phyloP scores from a whole-genome alignment of 495 filamentous ascomycete species.

The Talaromyces thailandensis region DNA sequence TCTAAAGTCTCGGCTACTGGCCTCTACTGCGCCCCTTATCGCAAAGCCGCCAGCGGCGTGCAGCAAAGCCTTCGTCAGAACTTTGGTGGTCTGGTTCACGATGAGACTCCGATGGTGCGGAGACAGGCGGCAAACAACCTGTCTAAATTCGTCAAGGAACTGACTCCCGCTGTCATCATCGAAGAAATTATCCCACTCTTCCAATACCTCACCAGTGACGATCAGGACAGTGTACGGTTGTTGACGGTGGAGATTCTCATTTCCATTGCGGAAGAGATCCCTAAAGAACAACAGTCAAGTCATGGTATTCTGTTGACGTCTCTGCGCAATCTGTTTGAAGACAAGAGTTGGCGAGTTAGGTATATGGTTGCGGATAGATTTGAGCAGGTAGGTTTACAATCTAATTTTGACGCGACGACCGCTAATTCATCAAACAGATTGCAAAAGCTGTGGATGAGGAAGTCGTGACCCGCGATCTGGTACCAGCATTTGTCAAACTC shows the following conservation, averaged over 20 bases:
- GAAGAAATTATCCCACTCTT: constrained; percentile 99
- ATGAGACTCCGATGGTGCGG: constrained; percentile 98
- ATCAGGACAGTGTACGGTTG: constrained; percentile 94
- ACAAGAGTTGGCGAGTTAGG: constrained; percentile 97
- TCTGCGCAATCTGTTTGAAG: constrained; percentile 85
- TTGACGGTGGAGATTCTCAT: constrained; percentile 96
- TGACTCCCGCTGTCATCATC: constrained; percentile 82
- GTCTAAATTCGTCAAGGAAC: constrained; percentile 94
- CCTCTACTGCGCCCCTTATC: constrained; percentile 87
- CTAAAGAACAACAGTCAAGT: constrained; percentile 94
- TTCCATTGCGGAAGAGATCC: constrained; percentile 91
- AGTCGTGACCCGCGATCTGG: constrained; percentile 85
- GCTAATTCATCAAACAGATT: constrained; percentile 48
- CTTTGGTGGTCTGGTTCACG: constrained; percentile 86
- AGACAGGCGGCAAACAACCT: constrained; percentile 93
- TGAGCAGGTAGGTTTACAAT: constrained; percentile 65
- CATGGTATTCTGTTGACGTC: constrained; percentile 88
- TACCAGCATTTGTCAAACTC: constrained; percentile 94
- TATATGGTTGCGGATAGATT: constrained; percentile 99
- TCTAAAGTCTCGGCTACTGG: constrained; percentile 97
- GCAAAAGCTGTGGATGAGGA: constrained; percentile 98
- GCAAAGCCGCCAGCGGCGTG: constrained; percentile 69
- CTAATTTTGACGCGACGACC: background rate
- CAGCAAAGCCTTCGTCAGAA: constrained; percentile 86
- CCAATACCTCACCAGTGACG: constrained; percentile 89